These are phyloP conservation scores for Syzygium aromaticum DNA, from an alignment of 345 rosid genomes.

Conservation along the genomic window DNA sequence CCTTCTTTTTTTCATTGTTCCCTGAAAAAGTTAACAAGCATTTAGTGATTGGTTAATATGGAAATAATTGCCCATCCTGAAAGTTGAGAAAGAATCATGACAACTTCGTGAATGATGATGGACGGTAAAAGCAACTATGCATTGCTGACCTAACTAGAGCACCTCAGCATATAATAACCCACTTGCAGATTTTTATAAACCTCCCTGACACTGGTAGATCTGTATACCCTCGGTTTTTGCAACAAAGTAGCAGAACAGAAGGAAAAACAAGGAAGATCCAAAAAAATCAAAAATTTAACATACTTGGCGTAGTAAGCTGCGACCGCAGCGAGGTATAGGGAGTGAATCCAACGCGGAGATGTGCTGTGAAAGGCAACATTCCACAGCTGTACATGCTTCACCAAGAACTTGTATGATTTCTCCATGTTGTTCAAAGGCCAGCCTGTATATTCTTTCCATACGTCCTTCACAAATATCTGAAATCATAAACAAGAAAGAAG, in stretches of 20 bases:
- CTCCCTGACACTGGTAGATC: not conserved
- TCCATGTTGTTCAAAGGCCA: constrained; percentile 98
- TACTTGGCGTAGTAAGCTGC: constrained; percentile 99
- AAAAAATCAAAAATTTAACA: not conserved
- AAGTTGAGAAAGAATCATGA: not conserved
- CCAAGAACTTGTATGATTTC: constrained; percentile 89
- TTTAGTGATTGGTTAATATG: not conserved
- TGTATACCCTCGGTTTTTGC: not conserved
- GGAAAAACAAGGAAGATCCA: not conserved
- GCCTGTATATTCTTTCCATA: constrained; percentile 95
- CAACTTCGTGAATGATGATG: not conserved
- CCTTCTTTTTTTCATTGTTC: not conserved
- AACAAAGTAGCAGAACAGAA: not conserved
- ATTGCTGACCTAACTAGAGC: not conserved
- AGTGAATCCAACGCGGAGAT: constrained; percentile 89
- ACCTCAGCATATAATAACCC: not conserved
- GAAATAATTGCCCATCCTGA: not conserved
- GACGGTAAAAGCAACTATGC: not conserved
- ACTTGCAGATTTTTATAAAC: not conserved
- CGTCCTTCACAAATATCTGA: constrained; percentile 87
- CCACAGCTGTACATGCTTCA: constrained; percentile 94
- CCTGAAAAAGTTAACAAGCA: not conserved
- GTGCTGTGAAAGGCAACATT: constrained; percentile 92
- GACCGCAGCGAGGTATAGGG: constrained; percentile 76
- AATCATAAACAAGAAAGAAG: not conserved